Evolutionary conservation across 2,329 filamentous ascomycete species (phyloP).

Genomic region (Sporothrix inflata): DNA sequence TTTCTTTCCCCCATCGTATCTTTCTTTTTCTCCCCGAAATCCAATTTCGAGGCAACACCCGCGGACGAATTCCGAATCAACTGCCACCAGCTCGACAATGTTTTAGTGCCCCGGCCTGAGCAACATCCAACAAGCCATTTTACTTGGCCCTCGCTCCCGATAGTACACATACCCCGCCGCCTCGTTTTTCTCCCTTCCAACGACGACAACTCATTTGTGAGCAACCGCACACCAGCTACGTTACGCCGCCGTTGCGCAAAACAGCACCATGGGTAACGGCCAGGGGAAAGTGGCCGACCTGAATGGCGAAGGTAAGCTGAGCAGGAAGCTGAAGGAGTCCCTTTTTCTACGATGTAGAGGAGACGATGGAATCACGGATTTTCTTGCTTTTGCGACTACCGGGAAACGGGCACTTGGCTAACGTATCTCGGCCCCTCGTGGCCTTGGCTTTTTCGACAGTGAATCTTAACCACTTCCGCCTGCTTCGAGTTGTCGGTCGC

Average conservation of each 20-base stretch:
- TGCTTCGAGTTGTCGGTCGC: constrained; percentile 93
- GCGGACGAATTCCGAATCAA: neutral
- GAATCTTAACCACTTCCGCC: constrained; percentile 95
- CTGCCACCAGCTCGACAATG: constrained; percentile 17
- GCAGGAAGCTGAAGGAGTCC: neutral
- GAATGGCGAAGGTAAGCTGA: constrained; percentile 81
- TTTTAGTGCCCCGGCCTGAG: neutral
- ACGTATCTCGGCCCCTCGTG: neutral
- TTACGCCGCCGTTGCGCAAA: neutral
- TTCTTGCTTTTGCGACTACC: neutral
- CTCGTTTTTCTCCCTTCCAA: neutral
- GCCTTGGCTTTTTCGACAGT: constrained; percentile 56
- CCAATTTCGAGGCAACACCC: neutral
- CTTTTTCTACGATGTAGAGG: neutral
- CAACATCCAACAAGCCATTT: neutral
- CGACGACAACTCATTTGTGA: neutral
- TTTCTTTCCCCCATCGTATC: neutral
- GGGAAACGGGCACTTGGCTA: neutral
- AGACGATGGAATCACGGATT: neutral
- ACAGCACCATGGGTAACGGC: constrained; percentile 78
- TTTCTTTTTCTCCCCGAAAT: neutral
- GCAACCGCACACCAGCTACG: neutral
- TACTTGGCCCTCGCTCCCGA: neutral
- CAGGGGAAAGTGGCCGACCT: constrained; percentile 92
- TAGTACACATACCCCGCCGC: neutral